phyloP scores from a whole-genome alignment of 2,329 filamentous ascomycete genomes.

The Fusarium sp. region DNA sequence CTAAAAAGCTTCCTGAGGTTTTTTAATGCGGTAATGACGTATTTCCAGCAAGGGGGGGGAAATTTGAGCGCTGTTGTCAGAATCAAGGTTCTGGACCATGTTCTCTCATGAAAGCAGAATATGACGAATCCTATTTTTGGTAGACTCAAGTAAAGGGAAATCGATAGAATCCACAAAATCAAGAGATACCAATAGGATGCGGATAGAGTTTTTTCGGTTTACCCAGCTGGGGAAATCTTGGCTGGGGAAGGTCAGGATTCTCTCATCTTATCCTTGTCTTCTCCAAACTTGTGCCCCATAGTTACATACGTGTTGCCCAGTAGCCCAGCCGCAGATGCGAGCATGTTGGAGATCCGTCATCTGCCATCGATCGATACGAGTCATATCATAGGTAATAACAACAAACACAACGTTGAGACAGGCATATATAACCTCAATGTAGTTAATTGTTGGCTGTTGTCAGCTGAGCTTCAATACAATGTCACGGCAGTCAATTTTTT shows the following conservation, averaged over 20 bases:
- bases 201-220: background rate
- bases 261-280: constrained; percentile 13
- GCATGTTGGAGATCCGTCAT: background rate
- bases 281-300: constrained; percentile 16
- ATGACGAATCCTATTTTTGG: constrained; percentile 8
- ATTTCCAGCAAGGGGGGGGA: constrained; percentile 10
- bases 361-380: background rate
- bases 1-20: constrained; percentile 19
- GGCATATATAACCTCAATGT: background rate
- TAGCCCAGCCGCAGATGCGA: background rate
- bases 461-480: background rate
- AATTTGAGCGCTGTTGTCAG: background rate
- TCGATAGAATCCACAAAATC: background rate
- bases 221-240: constrained; percentile 11
- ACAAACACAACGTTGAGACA: background rate
- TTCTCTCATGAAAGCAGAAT: constrained; percentile 3
- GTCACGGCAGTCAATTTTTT: background rate
- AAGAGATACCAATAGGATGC: background rate
- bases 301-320: background rate
- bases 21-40: constrained; percentile 35
- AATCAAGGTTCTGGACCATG: constrained; percentile 30
- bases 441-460: too few species aligned
- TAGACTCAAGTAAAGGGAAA: background rate
- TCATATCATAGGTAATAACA: background rate
- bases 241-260: constrained; percentile 8